Conservation (phyloP, 2,329 filamentous ascomycete species). For the Aspergillus awamori region DNA sequence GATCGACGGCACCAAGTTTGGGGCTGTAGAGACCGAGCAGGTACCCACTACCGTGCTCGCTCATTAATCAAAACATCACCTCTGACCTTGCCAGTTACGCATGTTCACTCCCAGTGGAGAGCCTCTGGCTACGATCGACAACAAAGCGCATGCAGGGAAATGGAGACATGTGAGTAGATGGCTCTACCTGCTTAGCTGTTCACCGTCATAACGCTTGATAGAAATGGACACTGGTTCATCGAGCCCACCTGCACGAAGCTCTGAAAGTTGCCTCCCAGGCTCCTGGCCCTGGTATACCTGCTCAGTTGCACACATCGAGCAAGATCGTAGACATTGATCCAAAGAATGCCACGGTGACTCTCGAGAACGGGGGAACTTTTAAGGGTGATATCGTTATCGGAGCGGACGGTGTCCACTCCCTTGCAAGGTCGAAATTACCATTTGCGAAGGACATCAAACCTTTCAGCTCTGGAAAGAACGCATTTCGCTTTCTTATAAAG, state of each 20-base stretch:
- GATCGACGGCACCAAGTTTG: constrained; percentile 44
- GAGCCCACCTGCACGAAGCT: constrained; percentile 56
- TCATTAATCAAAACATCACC: too few species aligned
- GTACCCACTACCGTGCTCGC: constrained; percentile 15
- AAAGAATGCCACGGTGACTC: constrained; percentile 44
- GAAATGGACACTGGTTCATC: constrained; percentile 58
- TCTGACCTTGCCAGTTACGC: constrained; percentile 29
- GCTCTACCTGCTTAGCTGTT: too few species aligned
- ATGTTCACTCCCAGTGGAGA: constrained; percentile 46
- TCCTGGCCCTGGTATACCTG: constrained; percentile 38
- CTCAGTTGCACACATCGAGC: constrained; percentile 49
- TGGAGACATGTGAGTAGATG: constrained; percentile 37
- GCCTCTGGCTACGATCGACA: constrained; percentile 29
- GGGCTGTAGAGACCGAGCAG: constrained; percentile 41
- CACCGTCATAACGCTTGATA: constrained; percentile 12
- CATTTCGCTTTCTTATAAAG: constrained; percentile 60
- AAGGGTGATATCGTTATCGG: constrained; percentile 57
- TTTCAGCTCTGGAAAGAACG: constrained; percentile 57
- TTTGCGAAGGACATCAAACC: constrained; percentile 37
- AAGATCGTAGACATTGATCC: constrained; percentile 51
- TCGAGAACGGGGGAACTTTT: constrained; percentile 50
- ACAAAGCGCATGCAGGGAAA: constrained; percentile 24
- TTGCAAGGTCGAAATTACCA: constrained; percentile 31
- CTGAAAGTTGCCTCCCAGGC: constrained; percentile 53
- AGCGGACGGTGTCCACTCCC: constrained; percentile 56